phyloP scores from a whole-genome alignment of 768 basidiomycete genomes.

The Pleurotus platypus region DNA sequence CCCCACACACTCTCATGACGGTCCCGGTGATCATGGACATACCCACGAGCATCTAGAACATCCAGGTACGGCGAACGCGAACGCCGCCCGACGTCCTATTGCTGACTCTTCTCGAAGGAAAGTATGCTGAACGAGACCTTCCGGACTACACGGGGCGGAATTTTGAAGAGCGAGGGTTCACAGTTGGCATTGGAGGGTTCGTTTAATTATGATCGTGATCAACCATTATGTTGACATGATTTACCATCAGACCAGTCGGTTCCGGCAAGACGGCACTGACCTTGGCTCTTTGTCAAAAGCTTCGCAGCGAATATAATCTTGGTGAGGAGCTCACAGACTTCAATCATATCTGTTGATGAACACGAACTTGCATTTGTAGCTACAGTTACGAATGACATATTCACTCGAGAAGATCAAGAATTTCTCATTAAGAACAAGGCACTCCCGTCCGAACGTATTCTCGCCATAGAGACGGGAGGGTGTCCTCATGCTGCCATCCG shows the following conservation, averaged over 20 bases:
- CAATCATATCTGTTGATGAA: neutral
- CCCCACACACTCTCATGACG: slow-evolving; percentile 43
- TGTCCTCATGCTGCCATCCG: slow-evolving; percentile 98
- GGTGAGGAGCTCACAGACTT: slow-evolving; percentile 43
- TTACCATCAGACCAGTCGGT: slow-evolving; percentile 78
- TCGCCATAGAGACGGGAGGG: slow-evolving; percentile 96
- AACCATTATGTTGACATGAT: neutral
- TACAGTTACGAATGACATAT: slow-evolving; percentile 99
- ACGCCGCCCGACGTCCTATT: neutral
- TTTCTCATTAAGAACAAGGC: slow-evolving; percentile 94
- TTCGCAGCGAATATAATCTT: slow-evolving; percentile 86
- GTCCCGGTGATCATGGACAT: slow-evolving; percentile 83
- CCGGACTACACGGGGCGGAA: slow-evolving; percentile 83
- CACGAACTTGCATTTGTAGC: slow-evolving; percentile 37
- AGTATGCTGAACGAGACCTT: slow-evolving; percentile 87
- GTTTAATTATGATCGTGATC: slow-evolving; percentile 18
- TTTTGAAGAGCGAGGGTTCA: slow-evolving; percentile 93
- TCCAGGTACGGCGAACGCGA: slow-evolving; percentile 52
- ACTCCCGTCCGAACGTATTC: slow-evolving; percentile 78
- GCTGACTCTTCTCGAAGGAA: slow-evolving; percentile 49
- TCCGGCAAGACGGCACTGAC: slow-evolving; percentile 97
- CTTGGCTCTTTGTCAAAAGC: slow-evolving; percentile 78
- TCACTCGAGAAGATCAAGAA: slow-evolving; percentile 96
- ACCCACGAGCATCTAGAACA: slow-evolving; percentile 92
- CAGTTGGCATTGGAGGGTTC: slow-evolving; percentile 96